Evolutionary conservation across 495 filamentous ascomycete genomes (phyloP).

Genomic region (Sphaerosporella brunnea): DNA sequence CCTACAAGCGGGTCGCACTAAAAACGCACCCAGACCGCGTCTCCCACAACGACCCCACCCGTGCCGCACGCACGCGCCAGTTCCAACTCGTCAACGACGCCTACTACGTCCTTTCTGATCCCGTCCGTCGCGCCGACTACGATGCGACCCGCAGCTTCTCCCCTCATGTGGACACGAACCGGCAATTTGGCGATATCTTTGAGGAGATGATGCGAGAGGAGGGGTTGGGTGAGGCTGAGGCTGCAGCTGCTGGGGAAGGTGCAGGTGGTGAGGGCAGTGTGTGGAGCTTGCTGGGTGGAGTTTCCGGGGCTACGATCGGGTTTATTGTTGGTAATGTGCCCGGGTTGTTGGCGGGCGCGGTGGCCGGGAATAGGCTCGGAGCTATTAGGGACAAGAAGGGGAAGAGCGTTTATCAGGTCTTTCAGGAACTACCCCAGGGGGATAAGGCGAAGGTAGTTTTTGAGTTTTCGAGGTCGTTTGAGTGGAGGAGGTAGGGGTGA

Average conservation of each 20-base stretch:
- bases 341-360: conserved; percentile 72
- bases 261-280: conserved; percentile 53
- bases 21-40: conserved; percentile 92
- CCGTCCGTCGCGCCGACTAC: conserved; percentile 66
- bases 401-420: conserved; percentile 90
- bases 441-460: conserved; percentile 51
- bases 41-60: conserved; percentile 65
- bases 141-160: conserved; percentile 45
- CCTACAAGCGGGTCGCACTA: no score
- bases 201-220: conserved; percentile 97
- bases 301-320: conserved; percentile 77
- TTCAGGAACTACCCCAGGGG: conserved; percentile 60
- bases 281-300: conserved; percentile 69
- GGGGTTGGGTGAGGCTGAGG: conserved; percentile 39
- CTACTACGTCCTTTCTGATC: conserved; percentile 85
- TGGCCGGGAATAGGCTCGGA: conserved; percentile 79
- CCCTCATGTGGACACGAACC: conserved; percentile 24
- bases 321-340: conserved; percentile 90
- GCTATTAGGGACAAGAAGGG: conserved; percentile 75
- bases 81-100: conserved; percentile 97
- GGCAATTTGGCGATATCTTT: conserved; percentile 80
- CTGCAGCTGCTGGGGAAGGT: conserved; percentile 21
- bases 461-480: background rate
- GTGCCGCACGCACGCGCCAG: conserved; percentile 60
- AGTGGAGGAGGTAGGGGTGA: background rate